Conservation (phyloP, 345 rosid genomes). For the Rhodamnia argentea region DNA sequence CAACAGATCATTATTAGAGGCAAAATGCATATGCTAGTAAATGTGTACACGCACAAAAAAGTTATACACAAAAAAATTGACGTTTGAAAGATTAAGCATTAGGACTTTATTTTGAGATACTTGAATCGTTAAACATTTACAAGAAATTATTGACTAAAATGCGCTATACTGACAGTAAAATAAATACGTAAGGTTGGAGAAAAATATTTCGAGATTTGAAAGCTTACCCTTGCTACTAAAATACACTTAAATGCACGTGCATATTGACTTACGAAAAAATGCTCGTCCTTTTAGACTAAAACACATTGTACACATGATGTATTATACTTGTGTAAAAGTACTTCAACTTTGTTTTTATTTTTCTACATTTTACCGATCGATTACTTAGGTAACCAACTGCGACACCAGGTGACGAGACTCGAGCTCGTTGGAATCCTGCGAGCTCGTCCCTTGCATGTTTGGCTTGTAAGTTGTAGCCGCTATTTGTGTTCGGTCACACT, state of each 20-base stretch:
- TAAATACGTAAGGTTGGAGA: neutral
- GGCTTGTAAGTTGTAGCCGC: too few species aligned
- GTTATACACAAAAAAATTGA: neutral
- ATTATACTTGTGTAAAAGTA: neutral
- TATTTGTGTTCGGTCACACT: too few species aligned
- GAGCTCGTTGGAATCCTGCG: too few species aligned
- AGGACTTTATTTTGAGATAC: neutral
- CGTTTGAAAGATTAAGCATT: neutral
- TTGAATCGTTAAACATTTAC: neutral
- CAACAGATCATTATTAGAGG: neutral
- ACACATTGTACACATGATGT: neutral
- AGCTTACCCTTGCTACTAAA: neutral
- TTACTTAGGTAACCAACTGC: neutral
- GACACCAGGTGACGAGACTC: too few species aligned
- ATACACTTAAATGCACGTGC: neutral
- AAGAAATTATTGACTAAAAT: neutral
- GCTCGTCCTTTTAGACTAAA: neutral
- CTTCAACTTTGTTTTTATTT: neutral
- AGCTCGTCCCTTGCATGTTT: too few species aligned
- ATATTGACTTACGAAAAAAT: neutral
- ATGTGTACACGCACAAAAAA: neutral
- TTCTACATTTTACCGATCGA: neutral
- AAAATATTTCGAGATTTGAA: neutral
- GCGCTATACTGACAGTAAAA: neutral
- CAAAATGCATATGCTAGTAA: neutral